Percentiles rank a stretch among this genome's conserved stretches.
These are phyloP conservation scores for Annulohypoxylon moriforme DNA, from an alignment of 495 filamentous ascomycete species.

Conservation along the genomic window DNA sequence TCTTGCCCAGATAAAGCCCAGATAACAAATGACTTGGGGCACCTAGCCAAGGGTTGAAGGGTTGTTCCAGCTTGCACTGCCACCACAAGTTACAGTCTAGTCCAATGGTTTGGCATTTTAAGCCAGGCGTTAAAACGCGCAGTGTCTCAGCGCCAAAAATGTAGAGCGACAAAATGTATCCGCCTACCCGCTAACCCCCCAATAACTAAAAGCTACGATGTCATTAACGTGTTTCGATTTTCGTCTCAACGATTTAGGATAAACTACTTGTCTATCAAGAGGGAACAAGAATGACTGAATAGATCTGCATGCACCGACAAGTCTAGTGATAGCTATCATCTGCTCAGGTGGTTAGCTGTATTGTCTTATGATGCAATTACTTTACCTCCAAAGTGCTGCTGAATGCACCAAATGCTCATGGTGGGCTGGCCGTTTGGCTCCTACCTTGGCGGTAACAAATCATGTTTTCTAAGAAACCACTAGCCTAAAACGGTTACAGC, in stretches of 20 bases:
- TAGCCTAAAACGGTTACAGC: neutral
- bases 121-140: constrained; percentile 6
- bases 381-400: neutral
- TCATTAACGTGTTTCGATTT: neutral
- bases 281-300: neutral
- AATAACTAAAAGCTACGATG: neutral
- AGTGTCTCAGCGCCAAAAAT: neutral
- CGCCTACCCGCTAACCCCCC: no score
- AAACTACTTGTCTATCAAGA: neutral
- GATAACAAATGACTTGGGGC: no score
- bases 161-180: constrained; percentile 9
- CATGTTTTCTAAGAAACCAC: neutral
- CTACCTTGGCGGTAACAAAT: neutral
- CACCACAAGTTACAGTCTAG: neutral
- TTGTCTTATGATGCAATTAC: constrained; percentile 13
- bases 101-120: constrained; percentile 11
- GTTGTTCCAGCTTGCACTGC: constrained; percentile 2
- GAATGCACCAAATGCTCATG: neutral
- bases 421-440: neutral
- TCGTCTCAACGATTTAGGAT: constrained; percentile 3
- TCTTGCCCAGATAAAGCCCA: neutral
- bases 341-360: neutral
- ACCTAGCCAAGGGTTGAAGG: neutral
- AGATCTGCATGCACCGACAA: neutral
- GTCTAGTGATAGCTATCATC: neutral